Percentiles rank a stretch among this genome's conserved stretches.
phyloP scores from a whole-genome alignment of 1,284 basidiomycete genomes.

The Pseudozyma tsukubaensis region DNA sequence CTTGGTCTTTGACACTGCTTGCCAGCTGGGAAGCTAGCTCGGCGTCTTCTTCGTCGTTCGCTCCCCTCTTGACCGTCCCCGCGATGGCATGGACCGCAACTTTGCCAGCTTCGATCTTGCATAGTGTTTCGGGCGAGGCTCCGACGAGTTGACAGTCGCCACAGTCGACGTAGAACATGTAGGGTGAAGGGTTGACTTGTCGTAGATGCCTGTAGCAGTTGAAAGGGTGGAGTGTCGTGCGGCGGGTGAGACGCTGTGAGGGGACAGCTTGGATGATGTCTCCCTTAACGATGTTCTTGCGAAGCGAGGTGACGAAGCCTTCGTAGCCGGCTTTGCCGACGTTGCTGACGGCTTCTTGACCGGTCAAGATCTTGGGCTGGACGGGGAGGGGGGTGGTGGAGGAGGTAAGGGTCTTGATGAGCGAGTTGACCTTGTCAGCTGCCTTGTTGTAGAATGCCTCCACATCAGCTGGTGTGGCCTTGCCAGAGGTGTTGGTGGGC shows the following conservation, averaged over 20 bases:
- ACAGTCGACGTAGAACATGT: slow-evolving; percentile 95
- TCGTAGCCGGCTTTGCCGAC: slow-evolving; percentile 95
- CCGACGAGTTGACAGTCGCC: slow-evolving; percentile 93
- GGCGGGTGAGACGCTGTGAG: slow-evolving; percentile 86
- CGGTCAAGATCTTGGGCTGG: slow-evolving; percentile 70
- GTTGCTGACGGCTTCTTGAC: slow-evolving; percentile 77
- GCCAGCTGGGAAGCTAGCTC: slow-evolving; percentile 79
- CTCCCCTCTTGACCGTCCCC: slow-evolving; percentile 89
- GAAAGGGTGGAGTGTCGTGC: slow-evolving; percentile 92
- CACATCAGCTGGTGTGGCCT: slow-evolving; percentile 72
- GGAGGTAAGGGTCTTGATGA: slow-evolving; percentile 39
- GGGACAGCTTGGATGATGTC: slow-evolving; percentile 99
- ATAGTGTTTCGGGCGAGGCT: slow-evolving; percentile 96
- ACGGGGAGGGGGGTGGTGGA: slow-evolving; percentile 73
- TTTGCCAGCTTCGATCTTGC: slow-evolving; percentile 86
- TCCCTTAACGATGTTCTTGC: slow-evolving; percentile 92
- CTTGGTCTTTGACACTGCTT: slow-evolving; percentile 90
- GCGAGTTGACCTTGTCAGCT: slow-evolving; percentile 30
- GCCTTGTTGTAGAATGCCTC: slow-evolving; percentile 51
- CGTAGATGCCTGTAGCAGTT: slow-evolving; percentile 94
- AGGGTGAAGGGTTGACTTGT: slow-evolving; percentile 95
- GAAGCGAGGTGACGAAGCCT: slow-evolving; percentile 87
- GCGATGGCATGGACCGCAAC: slow-evolving; percentile 99
- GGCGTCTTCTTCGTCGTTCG: slow-evolving; percentile 78
- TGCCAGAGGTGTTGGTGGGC: slow-evolving; percentile 73